phyloP scores from a whole-genome alignment of 306 rosid species.

The Glycyrrhiza uralensis region DNA sequence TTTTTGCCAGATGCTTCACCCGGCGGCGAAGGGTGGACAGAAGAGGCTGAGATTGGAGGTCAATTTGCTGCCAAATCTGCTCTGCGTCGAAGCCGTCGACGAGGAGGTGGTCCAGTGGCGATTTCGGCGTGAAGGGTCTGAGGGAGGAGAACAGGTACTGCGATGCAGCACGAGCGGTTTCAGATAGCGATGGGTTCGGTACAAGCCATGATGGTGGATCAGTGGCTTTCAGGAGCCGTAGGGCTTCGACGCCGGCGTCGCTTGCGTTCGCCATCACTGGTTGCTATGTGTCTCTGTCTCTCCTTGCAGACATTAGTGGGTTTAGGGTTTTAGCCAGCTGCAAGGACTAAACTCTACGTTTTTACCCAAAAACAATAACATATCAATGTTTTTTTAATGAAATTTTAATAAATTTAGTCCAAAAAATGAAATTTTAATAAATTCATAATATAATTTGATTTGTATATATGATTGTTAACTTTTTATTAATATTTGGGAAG shows the following conservation, averaged over 20 bases:
- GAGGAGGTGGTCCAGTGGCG: conserved; percentile 71
- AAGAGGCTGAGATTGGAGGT: conserved; percentile 79
- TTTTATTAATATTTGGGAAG: too few species aligned
- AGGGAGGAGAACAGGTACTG: conserved; percentile 60
- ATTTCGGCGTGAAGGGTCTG: conserved; percentile 59
- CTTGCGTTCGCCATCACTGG: conserved; percentile 34
- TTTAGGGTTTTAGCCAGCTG: conserved; percentile 55
- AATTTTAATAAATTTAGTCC: too few species aligned
- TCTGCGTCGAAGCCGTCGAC: conserved; percentile 83
- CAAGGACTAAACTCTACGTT: not conserved
- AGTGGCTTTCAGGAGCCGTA: conserved; percentile 44
- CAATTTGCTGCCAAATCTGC: conserved; percentile 98
- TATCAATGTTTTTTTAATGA: too few species aligned
- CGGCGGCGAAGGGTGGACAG: conserved; percentile 62
- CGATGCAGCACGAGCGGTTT: conserved; percentile 70
- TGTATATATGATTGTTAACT: too few species aligned
- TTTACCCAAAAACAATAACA: too few species aligned
- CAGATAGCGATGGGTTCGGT: conserved; percentile 46
- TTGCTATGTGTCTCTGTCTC: not conserved
- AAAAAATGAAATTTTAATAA: too few species aligned
- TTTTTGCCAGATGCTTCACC: conserved; percentile 51
- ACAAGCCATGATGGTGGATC: conserved; percentile 62
- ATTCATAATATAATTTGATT: too few species aligned
- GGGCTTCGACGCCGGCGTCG: conserved; percentile 48
- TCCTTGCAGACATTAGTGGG: not conserved